These are phyloP conservation scores for Penicillium flavigenum DNA, from an alignment of 495 filamentous ascomycete species.

Conservation along the genomic window DNA sequence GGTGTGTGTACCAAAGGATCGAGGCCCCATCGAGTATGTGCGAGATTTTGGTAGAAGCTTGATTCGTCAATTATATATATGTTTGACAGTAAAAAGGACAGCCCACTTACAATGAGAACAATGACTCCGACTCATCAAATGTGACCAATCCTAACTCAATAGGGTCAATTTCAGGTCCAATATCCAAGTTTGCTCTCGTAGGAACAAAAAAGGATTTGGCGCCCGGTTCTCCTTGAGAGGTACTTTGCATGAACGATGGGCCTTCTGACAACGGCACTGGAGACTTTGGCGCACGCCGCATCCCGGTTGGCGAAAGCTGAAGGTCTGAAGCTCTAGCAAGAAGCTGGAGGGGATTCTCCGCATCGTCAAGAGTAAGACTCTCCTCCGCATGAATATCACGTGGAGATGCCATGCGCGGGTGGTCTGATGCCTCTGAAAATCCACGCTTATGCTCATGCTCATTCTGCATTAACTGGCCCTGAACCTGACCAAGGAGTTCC, in stretches of 20 bases:
- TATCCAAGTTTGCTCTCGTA: constrained; percentile 57
- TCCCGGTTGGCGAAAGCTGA: constrained; percentile 50
- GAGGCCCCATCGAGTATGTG: constrained; percentile 73
- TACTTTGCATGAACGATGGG: constrained; percentile 9
- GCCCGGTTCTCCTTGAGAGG: constrained; percentile 12
- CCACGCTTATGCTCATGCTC: constrained; percentile 32
- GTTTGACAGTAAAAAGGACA: neutral
- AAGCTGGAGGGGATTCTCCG: constrained; percentile 70
- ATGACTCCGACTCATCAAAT: constrained; percentile 56
- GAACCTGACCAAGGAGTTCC: constrained; percentile 51
- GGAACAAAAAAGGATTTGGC: constrained; percentile 60
- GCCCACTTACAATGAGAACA: constrained; percentile 60
- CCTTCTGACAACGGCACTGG: constrained; percentile 19
- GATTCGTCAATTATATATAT: constrained; percentile 6
- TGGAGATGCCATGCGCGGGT: constrained; percentile 27
- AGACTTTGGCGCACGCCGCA: constrained; percentile 20
- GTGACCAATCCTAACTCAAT: constrained; percentile 65
- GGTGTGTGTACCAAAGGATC: constrained; percentile 64
- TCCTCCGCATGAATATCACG: constrained; percentile 42
- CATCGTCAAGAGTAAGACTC: constrained; percentile 63
- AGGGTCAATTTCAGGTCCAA: constrained; percentile 63
- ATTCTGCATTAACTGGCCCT: constrained; percentile 36
- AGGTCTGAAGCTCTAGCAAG: constrained; percentile 70
- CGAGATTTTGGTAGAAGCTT: constrained; percentile 68
- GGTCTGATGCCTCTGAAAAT: constrained; percentile 29